These are phyloP conservation scores for Leishmania turanica DNA, from an alignment of 208 protist genomes.

Conservation along the genomic window DNA sequence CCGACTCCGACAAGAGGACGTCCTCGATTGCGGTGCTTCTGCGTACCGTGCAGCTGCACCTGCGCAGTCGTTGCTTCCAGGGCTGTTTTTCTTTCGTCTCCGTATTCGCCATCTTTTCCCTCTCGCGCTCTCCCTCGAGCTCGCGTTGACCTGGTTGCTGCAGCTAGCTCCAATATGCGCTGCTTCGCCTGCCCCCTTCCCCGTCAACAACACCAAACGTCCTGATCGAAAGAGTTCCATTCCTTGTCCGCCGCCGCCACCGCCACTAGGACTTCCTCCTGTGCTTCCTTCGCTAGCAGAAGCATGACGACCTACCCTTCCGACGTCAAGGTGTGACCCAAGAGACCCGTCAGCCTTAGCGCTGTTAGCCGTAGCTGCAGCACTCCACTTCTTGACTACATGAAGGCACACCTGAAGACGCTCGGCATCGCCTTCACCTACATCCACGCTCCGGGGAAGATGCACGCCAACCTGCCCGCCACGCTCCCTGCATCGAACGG, in stretches of 20 bases:
- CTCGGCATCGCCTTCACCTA: slow-evolving; percentile 29
- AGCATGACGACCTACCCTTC: slow-evolving; percentile 10
- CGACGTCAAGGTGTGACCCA: slow-evolving; percentile 30
- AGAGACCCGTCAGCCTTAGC: slow-evolving; percentile 49
- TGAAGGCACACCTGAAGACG: slow-evolving; percentile 37
- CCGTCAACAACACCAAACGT: not conserved
- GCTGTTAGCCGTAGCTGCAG: slow-evolving; percentile 46
- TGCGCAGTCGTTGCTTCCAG: not conserved
- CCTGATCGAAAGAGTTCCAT: not conserved
- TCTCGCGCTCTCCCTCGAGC: not conserved
- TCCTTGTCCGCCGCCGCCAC: not conserved
- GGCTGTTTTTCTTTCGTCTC: not conserved
- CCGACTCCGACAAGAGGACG: not conserved
- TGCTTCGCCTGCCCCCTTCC: not conserved
- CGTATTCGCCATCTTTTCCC: not conserved
- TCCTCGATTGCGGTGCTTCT: not conserved
- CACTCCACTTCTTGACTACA: slow-evolving; percentile 37
- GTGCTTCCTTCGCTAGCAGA: not conserved
- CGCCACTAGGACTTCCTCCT: not conserved
- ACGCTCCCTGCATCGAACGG: slow-evolving; percentile 39
- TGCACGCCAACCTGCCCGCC: slow-evolving; percentile 51
- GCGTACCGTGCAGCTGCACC: not conserved
- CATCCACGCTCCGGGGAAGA: slow-evolving; percentile 31
- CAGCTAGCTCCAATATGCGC: not conserved
- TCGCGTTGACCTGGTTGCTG: not conserved